phyloP scores from a whole-genome alignment of 768 basidiomycete species.

The Pleurotus salmoneostramineus region DNA sequence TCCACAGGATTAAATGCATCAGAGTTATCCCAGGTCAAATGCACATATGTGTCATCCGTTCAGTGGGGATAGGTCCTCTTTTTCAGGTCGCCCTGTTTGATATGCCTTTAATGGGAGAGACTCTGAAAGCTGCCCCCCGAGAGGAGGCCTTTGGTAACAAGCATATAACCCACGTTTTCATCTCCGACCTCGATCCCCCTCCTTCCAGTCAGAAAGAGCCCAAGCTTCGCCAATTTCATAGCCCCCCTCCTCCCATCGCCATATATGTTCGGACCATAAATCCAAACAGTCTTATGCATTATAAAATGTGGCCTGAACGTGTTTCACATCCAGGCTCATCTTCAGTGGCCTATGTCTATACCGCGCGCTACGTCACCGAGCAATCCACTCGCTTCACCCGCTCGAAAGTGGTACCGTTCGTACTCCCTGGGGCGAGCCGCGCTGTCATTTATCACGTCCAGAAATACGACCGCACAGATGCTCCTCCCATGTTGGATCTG shows the following conservation, averaged over 20 bases:
- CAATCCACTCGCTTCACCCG: slow-evolving; percentile 22
- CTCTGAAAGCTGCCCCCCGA: slow-evolving; percentile 1
- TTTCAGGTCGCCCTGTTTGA: slow-evolving; percentile 17
- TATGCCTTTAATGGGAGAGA: slow-evolving; percentile 15
- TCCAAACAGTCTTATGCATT: slow-evolving; percentile 28
- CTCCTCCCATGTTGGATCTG: slow-evolving; percentile 29
- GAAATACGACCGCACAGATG: slow-evolving; percentile 24
- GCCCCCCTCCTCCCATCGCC: slow-evolving; percentile 34
- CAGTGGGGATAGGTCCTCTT: slow-evolving; percentile 23
- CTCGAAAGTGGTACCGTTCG: slow-evolving; percentile 19
- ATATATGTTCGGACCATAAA: slow-evolving; percentile 27
- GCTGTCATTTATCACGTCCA: slow-evolving; percentile 36
- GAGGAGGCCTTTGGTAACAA: slow-evolving; percentile 21
- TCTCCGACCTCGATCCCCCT: slow-evolving; percentile 33
- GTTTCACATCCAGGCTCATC: slow-evolving; percentile 9
- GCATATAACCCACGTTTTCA: slow-evolving; percentile 24
- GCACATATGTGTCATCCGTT: slow-evolving; percentile 49
- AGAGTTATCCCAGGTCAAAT: slow-evolving; percentile 48
- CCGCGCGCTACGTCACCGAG: slow-evolving; percentile 20
- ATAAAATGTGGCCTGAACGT: slow-evolving; percentile 26
- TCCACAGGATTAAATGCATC: slow-evolving; percentile 46
- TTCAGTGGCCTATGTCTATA: slow-evolving; percentile 1
- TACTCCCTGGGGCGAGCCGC: slow-evolving; percentile 40
- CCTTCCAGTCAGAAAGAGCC: slow-evolving; percentile 23
- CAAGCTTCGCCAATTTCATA: slow-evolving; percentile 15